phyloP scores from a whole-genome alignment of 257 asterid genomes.

The Leonotis leonurus region DNA sequence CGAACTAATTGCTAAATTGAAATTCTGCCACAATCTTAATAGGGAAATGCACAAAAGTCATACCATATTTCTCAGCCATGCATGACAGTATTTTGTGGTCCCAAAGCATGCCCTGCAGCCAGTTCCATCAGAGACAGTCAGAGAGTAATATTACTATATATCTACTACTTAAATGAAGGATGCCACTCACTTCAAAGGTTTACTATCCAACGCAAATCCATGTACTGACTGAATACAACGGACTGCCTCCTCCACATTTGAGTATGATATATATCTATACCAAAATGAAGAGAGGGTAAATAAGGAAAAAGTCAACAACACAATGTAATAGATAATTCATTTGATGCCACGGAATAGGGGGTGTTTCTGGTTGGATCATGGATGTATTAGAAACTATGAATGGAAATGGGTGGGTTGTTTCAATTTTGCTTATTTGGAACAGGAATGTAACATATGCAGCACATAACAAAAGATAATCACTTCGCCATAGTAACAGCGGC shows the following conservation, averaged over 20 bases:
- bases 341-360: not conserved
- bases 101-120: conserved; percentile 89
- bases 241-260: conserved; percentile 89
- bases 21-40: not conserved
- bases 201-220: conserved; percentile 79
- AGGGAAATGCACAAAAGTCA: conserved; percentile 13
- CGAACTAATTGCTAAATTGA: too few species aligned
- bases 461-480: too few species aligned
- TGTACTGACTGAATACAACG: conserved; percentile 93
- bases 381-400: too few species aligned
- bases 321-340: not conserved
- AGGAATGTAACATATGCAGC: too few species aligned
- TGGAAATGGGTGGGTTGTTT: too few species aligned
- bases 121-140: conserved; percentile 25
- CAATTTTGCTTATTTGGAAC: too few species aligned
- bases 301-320: not conserved
- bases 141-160: not conserved
- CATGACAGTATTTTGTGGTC: conserved; percentile 87
- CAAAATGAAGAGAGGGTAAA: not conserved
- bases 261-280: conserved; percentile 79
- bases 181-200: conserved; percentile 56
- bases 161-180: conserved; percentile 2
- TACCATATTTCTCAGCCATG: conserved; percentile 88
- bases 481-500: too few species aligned
- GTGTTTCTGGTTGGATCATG: not conserved